Base-by-base conservation (phyloP, 345 rosid genomes). In the Xanthoceras sorbifolium region DNA sequence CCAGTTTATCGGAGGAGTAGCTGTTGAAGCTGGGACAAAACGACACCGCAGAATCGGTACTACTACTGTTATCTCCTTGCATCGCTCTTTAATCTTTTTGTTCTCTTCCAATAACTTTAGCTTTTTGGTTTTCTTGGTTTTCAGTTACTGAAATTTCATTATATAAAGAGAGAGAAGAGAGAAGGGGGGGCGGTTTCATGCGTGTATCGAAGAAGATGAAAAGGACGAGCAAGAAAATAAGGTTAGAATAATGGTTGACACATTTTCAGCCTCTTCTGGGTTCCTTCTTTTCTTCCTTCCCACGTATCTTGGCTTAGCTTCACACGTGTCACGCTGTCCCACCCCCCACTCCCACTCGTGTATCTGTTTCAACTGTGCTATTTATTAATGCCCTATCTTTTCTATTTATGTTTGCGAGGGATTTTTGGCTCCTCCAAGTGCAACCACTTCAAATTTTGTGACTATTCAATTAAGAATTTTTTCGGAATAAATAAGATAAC, bases 11-110 rank as follows among this genome's bases (percentile, higher is more conserved):
- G 48, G 83, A 77, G 69, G 93, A 78, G 82, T 94, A 93, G 81
- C 82, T 74, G 72, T 72, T 90, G 88, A 94, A 94, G 83, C 97
- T 94, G 42, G 90, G 98, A 46, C 89, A 94, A 71, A 84, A 79
- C 78, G 89, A 82, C 60, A 82, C 76, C 69, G 78, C 65, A 32
- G 61, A 60, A 8, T 12, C 29, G 3, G 72, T 62, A 55, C 18
- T 71, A 67, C 7, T 42, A 55, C 14, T 71, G 67, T 6, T 42
- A 29, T 78, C 81, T 62, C 84, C 70, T 18, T 78, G 79, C 82
- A 76, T 78, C 44, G 79, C 44, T 18, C 9, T 0, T 6, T n/a
- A n/a, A n/a, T n/a, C n/a, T n/a, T 9, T 31, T 3, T 18, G 7
- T 31, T 12, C 20, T 60, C 32, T 60, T 60, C 28, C 0, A 9